These are phyloP conservation scores for Takakia lepidozioides DNA, from an alignment of 225 moss, liverwort and hornwort species.

Conservation along the genomic window DNA sequence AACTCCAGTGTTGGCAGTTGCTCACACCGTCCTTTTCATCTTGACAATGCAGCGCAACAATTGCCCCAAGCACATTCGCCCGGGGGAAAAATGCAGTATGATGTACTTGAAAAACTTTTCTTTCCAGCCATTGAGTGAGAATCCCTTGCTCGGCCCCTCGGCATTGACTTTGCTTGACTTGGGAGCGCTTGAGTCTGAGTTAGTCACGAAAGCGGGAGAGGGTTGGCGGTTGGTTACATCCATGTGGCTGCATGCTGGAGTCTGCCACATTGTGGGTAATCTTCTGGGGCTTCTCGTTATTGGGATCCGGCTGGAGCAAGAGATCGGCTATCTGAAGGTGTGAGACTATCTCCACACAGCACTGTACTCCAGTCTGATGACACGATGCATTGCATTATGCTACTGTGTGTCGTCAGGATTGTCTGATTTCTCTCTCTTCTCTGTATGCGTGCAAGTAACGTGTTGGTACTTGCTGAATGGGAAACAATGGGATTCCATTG, in stretches of 20 bases:
- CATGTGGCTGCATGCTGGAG: slow-evolving; percentile 71
- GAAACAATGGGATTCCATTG: no score
- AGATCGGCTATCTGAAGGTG: slow-evolving; percentile 61
- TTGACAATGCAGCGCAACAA: slow-evolving; percentile 68
- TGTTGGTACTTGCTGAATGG: no score
- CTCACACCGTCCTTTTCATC: slow-evolving; percentile 51
- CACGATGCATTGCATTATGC: no score
- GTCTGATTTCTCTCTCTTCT: no score
- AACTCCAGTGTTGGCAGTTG: slow-evolving; percentile 43
- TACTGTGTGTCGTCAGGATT: no score
- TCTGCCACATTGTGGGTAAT: slow-evolving; percentile 70
- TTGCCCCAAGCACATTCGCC: slow-evolving; percentile 29
- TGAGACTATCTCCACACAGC: not conserved
- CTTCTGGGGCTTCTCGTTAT: slow-evolving; percentile 46
- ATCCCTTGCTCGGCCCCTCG: slow-evolving; percentile 70
- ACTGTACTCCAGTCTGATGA: no score
- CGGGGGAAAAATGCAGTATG: slow-evolving; percentile 38
- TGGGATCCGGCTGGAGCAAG: slow-evolving; percentile 61
- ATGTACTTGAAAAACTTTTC: slow-evolving; percentile 49
- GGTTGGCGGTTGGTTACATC: slow-evolving; percentile 74
- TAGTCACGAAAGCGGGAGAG: slow-evolving; percentile 45
- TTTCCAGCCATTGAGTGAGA: slow-evolving; percentile 70
- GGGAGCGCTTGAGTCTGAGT: slow-evolving; percentile 63
- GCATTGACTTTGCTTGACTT: slow-evolving; percentile 46
- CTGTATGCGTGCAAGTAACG: no score